These are phyloP conservation scores for Calonectria honghensis DNA, from an alignment of 2,329 filamentous ascomycete genomes.

Conservation along the genomic window DNA sequence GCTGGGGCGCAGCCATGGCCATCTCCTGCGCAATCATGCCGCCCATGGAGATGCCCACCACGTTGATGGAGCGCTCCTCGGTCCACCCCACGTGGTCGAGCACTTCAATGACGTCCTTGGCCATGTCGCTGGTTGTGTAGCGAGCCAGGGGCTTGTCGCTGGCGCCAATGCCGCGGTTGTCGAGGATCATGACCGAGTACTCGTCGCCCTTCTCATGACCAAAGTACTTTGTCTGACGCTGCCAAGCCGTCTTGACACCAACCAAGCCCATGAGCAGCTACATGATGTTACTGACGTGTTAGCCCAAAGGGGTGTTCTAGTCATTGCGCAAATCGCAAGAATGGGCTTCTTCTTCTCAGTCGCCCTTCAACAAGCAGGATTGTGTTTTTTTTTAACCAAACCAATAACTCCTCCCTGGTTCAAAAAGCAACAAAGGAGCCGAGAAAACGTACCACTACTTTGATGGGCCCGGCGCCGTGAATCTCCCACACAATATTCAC, in stretches of 20 bases:
- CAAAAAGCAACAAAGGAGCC: conserved; percentile 32
- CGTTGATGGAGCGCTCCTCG: conserved; percentile 71
- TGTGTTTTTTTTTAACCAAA: background rate
- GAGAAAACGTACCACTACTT: conserved; percentile 78
- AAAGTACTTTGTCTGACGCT: conserved; percentile 88
- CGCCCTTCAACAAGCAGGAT: background rate
- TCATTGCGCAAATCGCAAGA: conserved; percentile 3
- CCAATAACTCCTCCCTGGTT: too few relatives aligned
- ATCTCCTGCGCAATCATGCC: conserved; percentile 96
- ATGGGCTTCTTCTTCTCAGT: background rate
- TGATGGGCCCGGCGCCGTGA: conserved; percentile 83
- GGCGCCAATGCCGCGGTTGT: conserved; percentile 90
- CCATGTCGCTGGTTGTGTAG: conserved; percentile 92
- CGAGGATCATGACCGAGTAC: conserved; percentile 85
- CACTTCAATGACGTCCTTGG: conserved; percentile 83
- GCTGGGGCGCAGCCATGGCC: conserved; percentile 70
- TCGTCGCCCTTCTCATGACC: conserved; percentile 80
- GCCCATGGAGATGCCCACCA: conserved; percentile 88
- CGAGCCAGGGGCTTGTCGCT: conserved; percentile 85
- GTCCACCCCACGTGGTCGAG: conserved; percentile 82
- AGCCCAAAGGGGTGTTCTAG: conserved; percentile 20
- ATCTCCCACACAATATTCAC: conserved; percentile 86
- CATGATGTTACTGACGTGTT: conserved; percentile 27
- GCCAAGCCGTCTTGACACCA: conserved; percentile 81
- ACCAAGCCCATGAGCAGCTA: conserved; percentile 90